These are phyloP conservation scores for Kondoa subrosea DNA, from an alignment of 768 basidiomycete genomes.

Conservation along the genomic window DNA sequence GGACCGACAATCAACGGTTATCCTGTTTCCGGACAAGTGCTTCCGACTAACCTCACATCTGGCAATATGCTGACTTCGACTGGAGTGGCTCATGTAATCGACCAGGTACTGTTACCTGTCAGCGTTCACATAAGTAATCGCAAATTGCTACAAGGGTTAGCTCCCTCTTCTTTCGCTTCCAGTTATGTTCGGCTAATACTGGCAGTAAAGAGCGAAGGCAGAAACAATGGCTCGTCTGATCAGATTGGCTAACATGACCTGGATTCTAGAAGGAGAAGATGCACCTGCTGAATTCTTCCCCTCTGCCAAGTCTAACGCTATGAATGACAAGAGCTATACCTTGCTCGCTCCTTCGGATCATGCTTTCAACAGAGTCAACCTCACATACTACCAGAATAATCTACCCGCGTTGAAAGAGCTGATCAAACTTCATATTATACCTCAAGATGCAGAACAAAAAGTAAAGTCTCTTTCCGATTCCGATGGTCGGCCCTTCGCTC, in stretches of 20 bases:
- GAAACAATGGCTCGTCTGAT: slow-evolving; percentile 74
- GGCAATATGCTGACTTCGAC: slow-evolving; percentile 59
- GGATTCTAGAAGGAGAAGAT: slow-evolving; percentile 63
- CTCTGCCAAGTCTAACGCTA: slow-evolving; percentile 23
- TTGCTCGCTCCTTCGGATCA: slow-evolving; percentile 79
- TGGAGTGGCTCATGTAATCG: slow-evolving; percentile 74
- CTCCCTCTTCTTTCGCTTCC: no score
- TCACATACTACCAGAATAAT: slow-evolving; percentile 40
- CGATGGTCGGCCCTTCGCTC: slow-evolving; percentile 12
- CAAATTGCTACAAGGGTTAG: slow-evolving; percentile 83
- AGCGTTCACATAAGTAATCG: slow-evolving; percentile 64
- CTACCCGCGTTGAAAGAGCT: slow-evolving; percentile 29
- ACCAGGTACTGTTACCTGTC: slow-evolving; percentile 49
- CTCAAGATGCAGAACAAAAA: not conserved
- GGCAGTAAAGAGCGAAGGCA: slow-evolving; percentile 66
- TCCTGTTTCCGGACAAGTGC: slow-evolving; percentile 33
- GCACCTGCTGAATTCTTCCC: slow-evolving; percentile 32
- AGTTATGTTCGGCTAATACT: no score
- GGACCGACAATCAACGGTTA: slow-evolving; percentile 24
- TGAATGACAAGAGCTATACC: slow-evolving; percentile 47
- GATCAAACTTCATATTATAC: slow-evolving; percentile 34
- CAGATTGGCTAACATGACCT: slow-evolving; percentile 67
- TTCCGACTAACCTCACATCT: slow-evolving; percentile 28
- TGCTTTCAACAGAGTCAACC: slow-evolving; percentile 71
- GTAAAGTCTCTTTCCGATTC: slow-evolving; percentile 9